Evolutionary conservation across 495 filamentous ascomycete species (phyloP), one percentile per base, ranked within the genome.

Genomic region (Penicillium flavigenum): DNA sequence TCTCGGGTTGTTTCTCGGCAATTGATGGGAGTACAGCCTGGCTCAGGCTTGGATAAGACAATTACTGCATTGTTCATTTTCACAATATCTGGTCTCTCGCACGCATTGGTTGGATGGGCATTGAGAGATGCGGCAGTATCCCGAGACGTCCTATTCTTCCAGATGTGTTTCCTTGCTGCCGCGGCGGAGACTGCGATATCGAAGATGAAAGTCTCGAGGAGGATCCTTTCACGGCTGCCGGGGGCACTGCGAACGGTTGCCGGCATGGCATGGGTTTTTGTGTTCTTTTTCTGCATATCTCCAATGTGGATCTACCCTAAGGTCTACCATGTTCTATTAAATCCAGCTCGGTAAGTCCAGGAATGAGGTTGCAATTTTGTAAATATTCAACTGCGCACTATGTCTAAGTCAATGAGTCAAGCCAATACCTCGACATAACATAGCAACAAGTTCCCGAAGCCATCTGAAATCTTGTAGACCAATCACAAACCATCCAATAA

Each of bases 71-170:
- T 48, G 1, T 2, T 51, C 2, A 51, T 51, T 22, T 51, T 51
- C 32, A 38, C 19, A 4, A 16, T 51, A 6, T 51, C 48, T 51
- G 48, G 48, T 24, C 7, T 51, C 48, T 51, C 48, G 2, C 48
- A 51, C 16, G 32, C 48, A 1, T 36, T 38, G 19, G 48, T 51
- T 24, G 29, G 31, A 38, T 51, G 32, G 34, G 26, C 29, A 16
- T 22, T 51, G 29, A 34, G 48, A 16, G 48, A 51, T 8, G 45
- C 26, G 0, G 45, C 45, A 29, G 26, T 47, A n/a, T 47, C 4
- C 14, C 45, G 45, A 47, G 45, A 47, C 26, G 0, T 47, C 16
- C 16, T 47, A 4, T 47, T 47, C 16, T 47, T 47, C 8, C 26
- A 47, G 26, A 29, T 47, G 5, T 47, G 45, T 47, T 47, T 38